Evolutionary conservation across 2,329 filamentous ascomycete genomes (phyloP).

Genomic region (Fusarium sp.): DNA sequence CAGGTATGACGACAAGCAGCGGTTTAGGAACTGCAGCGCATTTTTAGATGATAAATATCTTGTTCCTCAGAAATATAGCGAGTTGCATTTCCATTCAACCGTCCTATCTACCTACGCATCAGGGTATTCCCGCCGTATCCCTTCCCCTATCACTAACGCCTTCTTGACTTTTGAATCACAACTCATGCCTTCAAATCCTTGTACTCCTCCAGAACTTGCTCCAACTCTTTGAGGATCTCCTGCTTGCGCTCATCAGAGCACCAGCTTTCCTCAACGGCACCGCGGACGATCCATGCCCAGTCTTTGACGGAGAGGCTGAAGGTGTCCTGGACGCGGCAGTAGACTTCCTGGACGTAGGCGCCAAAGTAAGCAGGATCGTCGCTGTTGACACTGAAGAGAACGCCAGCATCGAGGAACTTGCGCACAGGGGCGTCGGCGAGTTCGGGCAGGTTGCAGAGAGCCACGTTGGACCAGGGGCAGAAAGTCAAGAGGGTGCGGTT

Average conservation of each 20-base stretch:
- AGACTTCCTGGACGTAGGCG: constrained; percentile 79
- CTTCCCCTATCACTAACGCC: neutral
- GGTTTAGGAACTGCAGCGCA: neutral
- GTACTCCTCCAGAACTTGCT: constrained; percentile 34
- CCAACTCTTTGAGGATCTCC: constrained; percentile 61
- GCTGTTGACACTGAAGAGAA: constrained; percentile 77
- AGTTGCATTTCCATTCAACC: neutral
- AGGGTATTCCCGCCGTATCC: constrained; percentile 15
- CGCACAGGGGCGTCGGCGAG: constrained; percentile 62
- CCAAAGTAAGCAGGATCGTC: constrained; percentile 82
- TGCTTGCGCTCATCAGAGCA: constrained; percentile 70
- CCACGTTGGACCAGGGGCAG: constrained; percentile 78
- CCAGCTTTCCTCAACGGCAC: constrained; percentile 75
- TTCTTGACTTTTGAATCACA: neutral
- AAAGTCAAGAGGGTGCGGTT: constrained; percentile 71
- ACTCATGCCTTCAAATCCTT: constrained; percentile 3
- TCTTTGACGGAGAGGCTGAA: constrained; percentile 71
- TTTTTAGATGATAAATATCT: constrained; percentile 11
- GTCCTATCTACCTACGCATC: neutral
- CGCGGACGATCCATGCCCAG: constrained; percentile 71
- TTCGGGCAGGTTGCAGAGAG: constrained; percentile 39
- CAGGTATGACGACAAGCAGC: constrained; percentile 1
- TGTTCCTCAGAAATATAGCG: neutral
- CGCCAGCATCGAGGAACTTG: constrained; percentile 68
- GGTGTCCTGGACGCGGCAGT: constrained; percentile 75